Evolutionary conservation across 2,329 filamentous ascomycete species (phyloP).

Genomic region (Macrophomina tecta): DNA sequence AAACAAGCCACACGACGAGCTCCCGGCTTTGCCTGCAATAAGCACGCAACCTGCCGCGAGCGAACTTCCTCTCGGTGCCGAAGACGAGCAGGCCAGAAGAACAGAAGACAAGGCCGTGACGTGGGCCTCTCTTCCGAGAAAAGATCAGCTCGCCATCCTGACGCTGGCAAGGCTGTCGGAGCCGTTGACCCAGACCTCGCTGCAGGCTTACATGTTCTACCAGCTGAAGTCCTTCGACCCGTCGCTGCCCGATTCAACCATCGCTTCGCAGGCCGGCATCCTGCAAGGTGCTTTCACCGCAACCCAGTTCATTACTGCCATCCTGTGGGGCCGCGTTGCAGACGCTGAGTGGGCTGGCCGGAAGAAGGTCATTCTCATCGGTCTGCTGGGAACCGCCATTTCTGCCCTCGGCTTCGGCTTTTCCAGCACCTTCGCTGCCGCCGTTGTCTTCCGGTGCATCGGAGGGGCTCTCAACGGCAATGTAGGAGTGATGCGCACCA

Average conservation of each 20-base stretch:
- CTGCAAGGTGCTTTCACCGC: conserved; percentile 81
- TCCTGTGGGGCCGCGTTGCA: conserved; percentile 78
- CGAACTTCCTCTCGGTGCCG: conserved; percentile 9
- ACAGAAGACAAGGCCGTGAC: conserved; percentile 59
- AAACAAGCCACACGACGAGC: background rate
- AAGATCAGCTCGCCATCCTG: conserved; percentile 77
- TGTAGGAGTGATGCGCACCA: conserved; percentile 75
- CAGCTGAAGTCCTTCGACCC: conserved; percentile 81
- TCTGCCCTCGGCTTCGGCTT: conserved; percentile 74
- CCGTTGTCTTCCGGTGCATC: conserved; percentile 69
- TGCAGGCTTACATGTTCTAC: conserved; percentile 78
- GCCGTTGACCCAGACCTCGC: conserved; percentile 74
- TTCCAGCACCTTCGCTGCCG: conserved; percentile 65
- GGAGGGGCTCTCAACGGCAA: conserved; percentile 76
- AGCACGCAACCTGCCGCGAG: conserved; percentile 3
- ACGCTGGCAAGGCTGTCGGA: conserved; percentile 81
- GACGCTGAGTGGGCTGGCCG: conserved; percentile 69
- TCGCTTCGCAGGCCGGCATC: conserved; percentile 78
- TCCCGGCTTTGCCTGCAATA: background rate
- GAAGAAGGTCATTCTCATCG: conserved; percentile 79
- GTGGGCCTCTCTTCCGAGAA: conserved; percentile 77
- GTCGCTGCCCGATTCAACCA: conserved; percentile 63
- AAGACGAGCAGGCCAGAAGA: conserved; percentile 25
- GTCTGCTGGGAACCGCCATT: conserved; percentile 71
- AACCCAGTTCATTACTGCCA: conserved; percentile 80